A percentile compares a stretch with the other conserved stretches of the same genome.
phyloP scores from a whole-genome alignment of 495 filamentous ascomycete species.

The Pseudevernia furfuracea region DNA sequence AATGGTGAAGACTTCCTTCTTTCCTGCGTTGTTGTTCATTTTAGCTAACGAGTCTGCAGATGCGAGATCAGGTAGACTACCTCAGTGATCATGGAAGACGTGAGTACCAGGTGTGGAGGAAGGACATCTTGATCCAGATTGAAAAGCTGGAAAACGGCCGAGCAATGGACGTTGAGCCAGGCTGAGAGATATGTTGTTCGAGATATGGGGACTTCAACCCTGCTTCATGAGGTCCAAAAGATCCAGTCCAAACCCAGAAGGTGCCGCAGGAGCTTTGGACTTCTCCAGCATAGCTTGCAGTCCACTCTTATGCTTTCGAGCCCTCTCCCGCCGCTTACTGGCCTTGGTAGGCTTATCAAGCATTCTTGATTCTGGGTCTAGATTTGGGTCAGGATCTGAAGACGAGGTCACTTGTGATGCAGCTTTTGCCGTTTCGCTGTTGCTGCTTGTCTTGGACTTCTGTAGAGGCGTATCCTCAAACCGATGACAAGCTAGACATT shows the following conservation, averaged over 20 bases:
- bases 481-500: conserved; percentile 18
- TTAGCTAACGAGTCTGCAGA: conserved; percentile 29
- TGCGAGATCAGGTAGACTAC: conserved; percentile 77
- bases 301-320: conserved; percentile 46
- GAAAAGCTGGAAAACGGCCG: conserved; percentile 38
- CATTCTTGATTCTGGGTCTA: background rate
- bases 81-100: conserved; percentile 59
- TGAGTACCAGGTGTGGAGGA: conserved; percentile 69
- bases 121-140: conserved; percentile 51
- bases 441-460: background rate
- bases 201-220: conserved; percentile 5
- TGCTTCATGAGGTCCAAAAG: conserved; percentile 53
- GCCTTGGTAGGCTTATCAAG: conserved; percentile 26
- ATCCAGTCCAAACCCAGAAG: conserved; percentile 39
- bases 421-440: background rate
- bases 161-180: conserved; percentile 9
- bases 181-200: background rate
- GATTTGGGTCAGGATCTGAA: background rate
- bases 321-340: conserved; percentile 54
- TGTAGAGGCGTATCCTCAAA: conserved; percentile 11
- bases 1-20: conserved; percentile 41
- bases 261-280: conserved; percentile 36
- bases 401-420: background rate
- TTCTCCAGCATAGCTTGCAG: conserved; percentile 52
- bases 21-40: background rate